phyloP scores from a whole-genome alignment of 148 eudicot species.

The Chenopodium berlandieri region DNA sequence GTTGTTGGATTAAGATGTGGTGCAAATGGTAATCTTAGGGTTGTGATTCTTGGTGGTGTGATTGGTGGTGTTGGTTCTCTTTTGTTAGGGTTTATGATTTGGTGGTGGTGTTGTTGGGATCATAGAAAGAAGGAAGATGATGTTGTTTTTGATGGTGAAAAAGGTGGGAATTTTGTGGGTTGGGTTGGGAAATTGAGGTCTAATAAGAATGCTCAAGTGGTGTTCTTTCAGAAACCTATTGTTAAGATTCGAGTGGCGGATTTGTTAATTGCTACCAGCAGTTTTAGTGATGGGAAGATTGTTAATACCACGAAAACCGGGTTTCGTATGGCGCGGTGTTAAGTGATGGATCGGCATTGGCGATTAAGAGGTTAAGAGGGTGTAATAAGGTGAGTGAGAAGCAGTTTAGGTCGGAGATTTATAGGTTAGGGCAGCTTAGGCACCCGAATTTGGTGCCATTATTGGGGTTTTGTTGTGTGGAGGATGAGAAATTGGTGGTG shows the following conservation, averaged over 20 bases:
- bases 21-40: slow-evolving; percentile 47
- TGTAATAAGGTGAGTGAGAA: slow-evolving; percentile 59
- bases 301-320: slow-evolving; percentile 60
- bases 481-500: slow-evolving; percentile 86
- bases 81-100: slow-evolving; percentile 57
- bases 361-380: slow-evolving; percentile 63
- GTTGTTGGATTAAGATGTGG: slow-evolving; percentile 56
- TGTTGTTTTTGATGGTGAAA: slow-evolving; percentile 34
- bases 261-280: slow-evolving; percentile 64
- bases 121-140: slow-evolving; percentile 22
- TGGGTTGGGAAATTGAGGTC: slow-evolving; percentile 65
- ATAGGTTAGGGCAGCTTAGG: slow-evolving; percentile 62
- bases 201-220: slow-evolving; percentile 67
- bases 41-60: slow-evolving; percentile 69
- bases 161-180: slow-evolving; percentile 38
- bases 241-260: slow-evolving; percentile 66
- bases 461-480: slow-evolving; percentile 78
- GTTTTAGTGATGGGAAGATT: slow-evolving; percentile 47
- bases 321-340: slow-evolving; percentile 66
- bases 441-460: slow-evolving; percentile 89
- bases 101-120: slow-evolving; percentile 66
- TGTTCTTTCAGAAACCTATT: slow-evolving; percentile 71
- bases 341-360: slow-evolving; percentile 77
- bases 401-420: slow-evolving; percentile 68
- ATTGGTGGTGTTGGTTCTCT: slow-evolving; percentile 56